phyloP scores from a whole-genome alignment of 164 flowering plant genomes.

The Liriodendron chinense region DNA sequence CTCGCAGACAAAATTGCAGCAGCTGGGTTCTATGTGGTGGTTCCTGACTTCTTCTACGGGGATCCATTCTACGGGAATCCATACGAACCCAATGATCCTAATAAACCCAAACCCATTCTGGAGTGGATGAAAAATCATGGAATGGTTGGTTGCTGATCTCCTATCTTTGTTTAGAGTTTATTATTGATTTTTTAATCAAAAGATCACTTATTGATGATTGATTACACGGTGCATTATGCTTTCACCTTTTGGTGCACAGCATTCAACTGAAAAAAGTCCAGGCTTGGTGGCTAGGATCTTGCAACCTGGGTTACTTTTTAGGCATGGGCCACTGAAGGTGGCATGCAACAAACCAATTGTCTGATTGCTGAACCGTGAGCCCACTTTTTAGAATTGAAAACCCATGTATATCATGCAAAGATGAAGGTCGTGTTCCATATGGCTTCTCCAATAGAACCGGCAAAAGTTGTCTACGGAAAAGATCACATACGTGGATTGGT shows the following conservation, averaged over 20 bases:
- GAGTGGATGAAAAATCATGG: conserved; percentile 35
- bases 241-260: too few species aligned
- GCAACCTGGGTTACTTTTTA: too few species aligned
- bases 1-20: conserved; percentile 71
- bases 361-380: background rate
- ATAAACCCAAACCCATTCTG: background rate
- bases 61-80: too few species aligned
- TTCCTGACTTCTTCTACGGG: conserved; percentile 61
- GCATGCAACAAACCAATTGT: background rate
- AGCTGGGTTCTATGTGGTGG: conserved; percentile 57
- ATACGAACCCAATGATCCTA: conserved; percentile 28
- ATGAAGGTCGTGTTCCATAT: too few species aligned
- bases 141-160: conserved; percentile 28
- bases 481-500: too few species aligned
- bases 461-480: too few species aligned
- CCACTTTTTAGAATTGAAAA: background rate
- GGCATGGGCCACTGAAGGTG: too few species aligned
- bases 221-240: background rate
- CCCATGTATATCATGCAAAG: background rate
- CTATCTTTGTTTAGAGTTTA: background rate
- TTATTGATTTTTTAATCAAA: background rate
- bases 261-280: too few species aligned
- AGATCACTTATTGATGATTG: background rate
- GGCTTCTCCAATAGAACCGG: too few species aligned
- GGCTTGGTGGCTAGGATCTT: too few species aligned